Evolutionary conservation across 1,284 basidiomycete species (phyloP), one percentile per base, ranked within the genome.

Genomic region (Golubevia pallescens): DNA sequence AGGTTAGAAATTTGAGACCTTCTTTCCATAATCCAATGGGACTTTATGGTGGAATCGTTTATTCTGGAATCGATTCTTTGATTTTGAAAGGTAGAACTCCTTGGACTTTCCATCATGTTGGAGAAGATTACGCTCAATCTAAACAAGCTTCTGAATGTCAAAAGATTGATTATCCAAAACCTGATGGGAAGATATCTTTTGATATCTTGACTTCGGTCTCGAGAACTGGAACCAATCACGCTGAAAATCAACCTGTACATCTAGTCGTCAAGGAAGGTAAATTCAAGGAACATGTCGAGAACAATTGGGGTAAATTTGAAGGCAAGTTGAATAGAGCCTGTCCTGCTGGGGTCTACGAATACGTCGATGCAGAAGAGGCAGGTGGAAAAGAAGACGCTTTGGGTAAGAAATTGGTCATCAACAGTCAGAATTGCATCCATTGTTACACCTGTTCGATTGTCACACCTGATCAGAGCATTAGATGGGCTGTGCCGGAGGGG

Each of bases 301-400:
- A 87, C 63, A 98, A 98, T 42, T 77, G 81, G 24, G 82, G 82
- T 23, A 74, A 93, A 74, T 99, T 91, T 82, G 96, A 92, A 1
- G 94, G 95, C 16, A 87, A 97, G 28, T 88, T 99, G 23, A 93
- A 92, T 1, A 89, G 92, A 6, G 95, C 92, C 16, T 99, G 97
- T 86, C 97, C 96, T 0, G 97, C 97, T 0, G 93, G 91, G 2
- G 97, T 99, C 32, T 99, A 99, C 86, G 96, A 99, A 87, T 99
- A 99, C 84, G 92, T 96, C 14, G 92, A 89, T 66, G 76, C 75
- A 14, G 91, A 90, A 51, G 90, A 89, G 53, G 89, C 88, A 3
- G 87, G 83, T 14, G 88, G 87, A 0, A 88, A 89, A 62, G 89
- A 89, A 69, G 84, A 87, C 60, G 88, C 89, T 1, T 60, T 69